These are phyloP conservation scores for Tagetes erecta DNA, from an alignment of 129 eudicot genomes.

Conservation along the genomic window DNA sequence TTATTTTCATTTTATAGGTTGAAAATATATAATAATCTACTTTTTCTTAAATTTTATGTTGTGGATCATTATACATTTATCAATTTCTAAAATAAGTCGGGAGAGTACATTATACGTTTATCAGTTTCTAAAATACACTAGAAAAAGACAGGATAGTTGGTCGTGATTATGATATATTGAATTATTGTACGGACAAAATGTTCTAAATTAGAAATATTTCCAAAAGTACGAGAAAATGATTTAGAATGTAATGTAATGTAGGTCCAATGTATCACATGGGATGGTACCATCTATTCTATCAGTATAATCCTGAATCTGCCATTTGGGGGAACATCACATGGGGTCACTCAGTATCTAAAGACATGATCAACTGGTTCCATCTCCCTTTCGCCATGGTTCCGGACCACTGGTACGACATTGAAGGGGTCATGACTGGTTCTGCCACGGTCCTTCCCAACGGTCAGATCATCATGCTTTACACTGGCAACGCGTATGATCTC, in stretches of 20 bases:
- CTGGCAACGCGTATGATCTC: slow-evolving; percentile 61
- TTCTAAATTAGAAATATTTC: slow-evolving; percentile 12
- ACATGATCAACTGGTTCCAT: slow-evolving; percentile 75
- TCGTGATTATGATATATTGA: slow-evolving; percentile 28
- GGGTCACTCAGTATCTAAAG: slow-evolving; percentile 90
- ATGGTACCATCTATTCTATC: slow-evolving; percentile 92
- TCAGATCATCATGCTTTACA: slow-evolving; percentile 74
- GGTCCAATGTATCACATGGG: slow-evolving; percentile 92
- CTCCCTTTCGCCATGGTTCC: slow-evolving; percentile 91
- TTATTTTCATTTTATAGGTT: too few species aligned
- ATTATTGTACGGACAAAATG: slow-evolving; percentile 24
- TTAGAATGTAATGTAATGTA: slow-evolving; percentile 24
- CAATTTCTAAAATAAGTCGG: too few species aligned
- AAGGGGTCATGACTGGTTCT: slow-evolving; percentile 92
- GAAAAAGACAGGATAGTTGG: slow-evolving; percentile 19
- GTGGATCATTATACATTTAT: too few species aligned
- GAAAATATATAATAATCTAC: too few species aligned
- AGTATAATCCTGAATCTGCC: slow-evolving; percentile 91
- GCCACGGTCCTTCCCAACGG: slow-evolving; percentile 87
- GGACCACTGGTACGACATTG: slow-evolving; percentile 80
- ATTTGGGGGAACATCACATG: slow-evolving; percentile 96
- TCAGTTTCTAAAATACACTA: neutral
- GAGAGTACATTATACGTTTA: neutral
- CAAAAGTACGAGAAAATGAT: slow-evolving; percentile 1
- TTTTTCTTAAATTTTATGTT: too few species aligned